Evolutionary conservation across 495 filamentous ascomycete genomes (phyloP).

Genomic region (Achaetomiella virescens): DNA sequence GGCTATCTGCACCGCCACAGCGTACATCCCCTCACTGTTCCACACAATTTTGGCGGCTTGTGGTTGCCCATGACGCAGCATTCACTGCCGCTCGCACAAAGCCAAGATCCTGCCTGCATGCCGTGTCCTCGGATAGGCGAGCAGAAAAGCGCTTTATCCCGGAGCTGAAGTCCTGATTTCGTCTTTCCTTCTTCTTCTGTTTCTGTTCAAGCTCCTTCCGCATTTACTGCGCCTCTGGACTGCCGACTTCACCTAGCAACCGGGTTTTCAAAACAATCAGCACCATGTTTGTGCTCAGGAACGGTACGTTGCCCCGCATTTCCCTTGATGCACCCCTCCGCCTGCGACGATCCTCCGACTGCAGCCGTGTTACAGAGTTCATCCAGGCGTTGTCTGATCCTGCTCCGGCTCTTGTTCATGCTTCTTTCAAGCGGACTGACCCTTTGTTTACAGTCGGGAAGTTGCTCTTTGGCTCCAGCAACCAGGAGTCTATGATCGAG

Average conservation of each 20-base stretch:
- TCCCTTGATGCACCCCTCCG: neutral
- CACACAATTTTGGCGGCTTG: conserved; percentile 5
- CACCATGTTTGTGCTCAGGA: conserved; percentile 29
- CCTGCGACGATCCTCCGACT: neutral
- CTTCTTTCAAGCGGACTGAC: neutral
- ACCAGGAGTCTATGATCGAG: conserved; percentile 85
- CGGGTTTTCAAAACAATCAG: neutral
- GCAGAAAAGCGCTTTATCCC: neutral
- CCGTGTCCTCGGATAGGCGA: neutral
- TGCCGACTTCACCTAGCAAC: neutral
- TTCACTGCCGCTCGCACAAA: conserved; percentile 10
- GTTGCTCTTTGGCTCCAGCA: conserved; percentile 85
- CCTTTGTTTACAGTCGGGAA: conserved; percentile 62
- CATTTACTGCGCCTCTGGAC: neutral
- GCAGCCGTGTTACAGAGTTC: neutral
- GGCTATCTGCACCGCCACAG: conserved; percentile 20
- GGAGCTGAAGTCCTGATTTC: neutral
- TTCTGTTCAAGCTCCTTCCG: neutral
- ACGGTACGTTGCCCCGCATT: conserved; percentile 25
- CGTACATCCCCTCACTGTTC: conserved; percentile 14
- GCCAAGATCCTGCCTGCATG: conserved; percentile 18
- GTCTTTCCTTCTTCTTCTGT: neutral
- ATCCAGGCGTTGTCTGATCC: neutral
- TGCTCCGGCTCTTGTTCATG: neutral
- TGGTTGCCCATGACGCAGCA: conserved; percentile 32